Evolutionary conservation across 495 filamentous ascomycete genomes (phyloP).

Genomic region (Penicillium turbatum): DNA sequence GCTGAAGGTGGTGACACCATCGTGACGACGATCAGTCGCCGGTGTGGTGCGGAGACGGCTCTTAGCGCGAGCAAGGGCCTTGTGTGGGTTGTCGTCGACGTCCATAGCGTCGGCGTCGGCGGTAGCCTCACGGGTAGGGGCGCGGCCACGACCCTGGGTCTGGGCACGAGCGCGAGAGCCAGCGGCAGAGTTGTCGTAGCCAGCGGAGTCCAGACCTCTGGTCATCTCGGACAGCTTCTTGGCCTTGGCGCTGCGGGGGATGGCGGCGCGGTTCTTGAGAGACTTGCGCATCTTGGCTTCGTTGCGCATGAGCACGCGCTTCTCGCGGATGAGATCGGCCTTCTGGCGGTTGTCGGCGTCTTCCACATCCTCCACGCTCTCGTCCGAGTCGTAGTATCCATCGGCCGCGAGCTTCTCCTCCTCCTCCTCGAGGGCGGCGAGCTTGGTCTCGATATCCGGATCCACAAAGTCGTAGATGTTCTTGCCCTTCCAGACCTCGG

Average conservation of each 20-base stretch:
- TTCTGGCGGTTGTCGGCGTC: slow-evolving; percentile 84
- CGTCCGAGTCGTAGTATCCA: slow-evolving; percentile 71
- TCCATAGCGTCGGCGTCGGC: slow-evolving; percentile 79
- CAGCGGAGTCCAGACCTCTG: slow-evolving; percentile 73
- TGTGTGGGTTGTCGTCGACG: slow-evolving; percentile 68
- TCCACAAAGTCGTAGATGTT: slow-evolving; percentile 97
- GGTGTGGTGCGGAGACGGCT: slow-evolving; percentile 73
- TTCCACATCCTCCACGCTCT: slow-evolving; percentile 71
- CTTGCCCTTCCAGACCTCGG: slow-evolving; percentile 87
- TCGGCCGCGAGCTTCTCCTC: slow-evolving; percentile 85
- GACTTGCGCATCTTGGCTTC: slow-evolving; percentile 88
- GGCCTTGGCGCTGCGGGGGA: slow-evolving; percentile 69
- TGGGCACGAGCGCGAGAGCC: slow-evolving; percentile 64
- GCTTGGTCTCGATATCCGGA: slow-evolving; percentile 89
- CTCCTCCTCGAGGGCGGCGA: slow-evolving; percentile 87
- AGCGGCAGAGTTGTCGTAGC: slow-evolving; percentile 75
- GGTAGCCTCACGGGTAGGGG: slow-evolving; percentile 49
- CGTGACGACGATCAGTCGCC: slow-evolving; percentile 72
- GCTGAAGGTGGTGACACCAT: slow-evolving; percentile 54
- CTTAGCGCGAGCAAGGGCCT: slow-evolving; percentile 66
- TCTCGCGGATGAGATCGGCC: slow-evolving; percentile 92
- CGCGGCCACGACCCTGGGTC: slow-evolving; percentile 54
- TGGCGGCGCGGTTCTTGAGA: slow-evolving; percentile 90
- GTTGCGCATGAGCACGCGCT: slow-evolving; percentile 81
- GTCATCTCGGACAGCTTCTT: slow-evolving; percentile 84